Evolutionary conservation across 2,329 filamentous ascomycete species (phyloP).

Genomic region (Fusarium annulatum): DNA sequence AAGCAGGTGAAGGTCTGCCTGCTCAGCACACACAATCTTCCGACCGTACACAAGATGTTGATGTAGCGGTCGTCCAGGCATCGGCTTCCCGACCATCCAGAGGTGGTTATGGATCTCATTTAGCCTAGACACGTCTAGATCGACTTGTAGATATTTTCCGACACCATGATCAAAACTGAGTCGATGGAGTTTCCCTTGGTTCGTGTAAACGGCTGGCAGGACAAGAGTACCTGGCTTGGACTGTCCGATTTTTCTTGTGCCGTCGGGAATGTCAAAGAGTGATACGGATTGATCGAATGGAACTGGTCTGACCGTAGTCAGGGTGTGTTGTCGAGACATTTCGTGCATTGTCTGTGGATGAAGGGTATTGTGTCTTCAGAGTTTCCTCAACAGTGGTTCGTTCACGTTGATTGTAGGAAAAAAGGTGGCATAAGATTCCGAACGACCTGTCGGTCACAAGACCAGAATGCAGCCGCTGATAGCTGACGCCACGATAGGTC

Average conservation of each 20-base stretch:
- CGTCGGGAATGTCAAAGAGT: fast-evolving
- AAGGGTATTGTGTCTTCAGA: fast-evolving
- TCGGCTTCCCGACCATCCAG: neutral
- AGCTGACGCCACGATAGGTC: neutral
- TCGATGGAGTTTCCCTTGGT: neutral
- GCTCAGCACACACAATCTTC: fast-evolving
- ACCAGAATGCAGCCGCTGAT: fast-evolving
- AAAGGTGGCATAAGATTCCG: no score
- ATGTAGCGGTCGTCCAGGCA: neutral
- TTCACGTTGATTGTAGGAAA: no score
- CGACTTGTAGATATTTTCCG: fast-evolving
- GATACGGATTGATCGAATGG: neutral
- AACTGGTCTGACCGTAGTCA: fast-evolving
- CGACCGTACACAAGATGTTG: neutral
- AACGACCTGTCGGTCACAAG: neutral
- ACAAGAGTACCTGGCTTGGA: fast-evolving
- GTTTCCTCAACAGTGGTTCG: fast-evolving
- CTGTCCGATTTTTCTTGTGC: fast-evolving
- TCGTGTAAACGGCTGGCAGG: fast-evolving
- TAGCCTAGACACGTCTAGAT: neutral
- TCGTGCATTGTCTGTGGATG: neutral
- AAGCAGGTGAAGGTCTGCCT: neutral
- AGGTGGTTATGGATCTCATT: neutral
- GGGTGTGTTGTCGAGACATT: neutral
- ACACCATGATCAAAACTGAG: neutral